A percentile compares a stretch with the other conserved stretches of the same genome.
Conservation (phyloP, 2,329 filamentous ascomycete genomes). For the Cryphonectria parasitica region DNA sequence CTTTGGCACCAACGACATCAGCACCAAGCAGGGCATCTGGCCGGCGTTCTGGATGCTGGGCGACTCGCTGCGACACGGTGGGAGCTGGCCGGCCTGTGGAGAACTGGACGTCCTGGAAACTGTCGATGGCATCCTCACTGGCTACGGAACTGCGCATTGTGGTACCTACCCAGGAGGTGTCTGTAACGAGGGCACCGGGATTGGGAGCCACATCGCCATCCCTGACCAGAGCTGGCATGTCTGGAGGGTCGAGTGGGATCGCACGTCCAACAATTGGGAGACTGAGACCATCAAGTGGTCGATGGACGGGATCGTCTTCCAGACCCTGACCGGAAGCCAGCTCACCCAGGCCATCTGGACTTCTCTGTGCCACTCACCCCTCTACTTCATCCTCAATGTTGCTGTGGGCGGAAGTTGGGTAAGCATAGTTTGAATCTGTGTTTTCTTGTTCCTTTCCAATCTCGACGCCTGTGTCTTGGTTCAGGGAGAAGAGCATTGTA, state of each 20-base stretch:
- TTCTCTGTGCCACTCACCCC: conserved; percentile 36
- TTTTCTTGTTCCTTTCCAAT: not conserved
- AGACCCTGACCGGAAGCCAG: conserved; percentile 46
- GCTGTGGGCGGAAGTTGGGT: conserved; percentile 41
- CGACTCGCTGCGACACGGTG: conserved; percentile 49
- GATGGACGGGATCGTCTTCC: conserved; percentile 49
- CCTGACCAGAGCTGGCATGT: conserved; percentile 52
- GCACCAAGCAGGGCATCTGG: conserved; percentile 54
- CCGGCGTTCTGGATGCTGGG: conserved; percentile 59
- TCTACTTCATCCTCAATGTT: conserved; percentile 38
- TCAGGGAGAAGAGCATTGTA: not conserved
- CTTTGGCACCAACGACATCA: conserved; percentile 44
- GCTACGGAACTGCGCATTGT: conserved; percentile 55
- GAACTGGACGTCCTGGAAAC: conserved; percentile 57
- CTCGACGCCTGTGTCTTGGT: not conserved
- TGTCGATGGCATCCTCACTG: conserved; percentile 50
- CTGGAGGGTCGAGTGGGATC: conserved; percentile 54
- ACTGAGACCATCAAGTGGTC: conserved; percentile 54
- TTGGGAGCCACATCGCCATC: conserved; percentile 42
- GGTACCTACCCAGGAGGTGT: conserved; percentile 40
- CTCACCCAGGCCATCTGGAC: conserved; percentile 50
- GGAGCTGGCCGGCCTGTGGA: conserved; percentile 51
- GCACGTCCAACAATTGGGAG: conserved; percentile 47
- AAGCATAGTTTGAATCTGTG: conserved; percentile 24
- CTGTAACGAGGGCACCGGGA: conserved; percentile 53